Evolutionary conservation across 192 early-diverging fungal genomes (phyloP).

Genomic region (Coemansia aciculifera): DNA sequence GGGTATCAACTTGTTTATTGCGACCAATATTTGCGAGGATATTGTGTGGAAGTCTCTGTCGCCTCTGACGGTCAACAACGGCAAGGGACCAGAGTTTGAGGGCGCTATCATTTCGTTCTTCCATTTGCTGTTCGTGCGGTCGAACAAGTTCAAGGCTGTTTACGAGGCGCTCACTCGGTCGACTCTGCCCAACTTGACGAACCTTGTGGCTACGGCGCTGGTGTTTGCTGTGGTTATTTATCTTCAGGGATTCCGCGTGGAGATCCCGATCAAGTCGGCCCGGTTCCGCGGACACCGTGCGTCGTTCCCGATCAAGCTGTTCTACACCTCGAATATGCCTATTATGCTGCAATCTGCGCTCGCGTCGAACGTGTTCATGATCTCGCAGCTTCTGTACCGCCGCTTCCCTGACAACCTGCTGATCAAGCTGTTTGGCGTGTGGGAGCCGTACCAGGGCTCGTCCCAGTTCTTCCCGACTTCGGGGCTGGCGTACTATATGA

Average conservation of each 20-base stretch:
- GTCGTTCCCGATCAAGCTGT: conserved; percentile 98
- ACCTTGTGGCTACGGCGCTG: conserved; percentile 85
- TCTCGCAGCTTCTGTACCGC: conserved; percentile 98
- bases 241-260: conserved; percentile 99
- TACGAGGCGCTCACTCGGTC: conserved; percentile 96
- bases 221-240: conserved; percentile 91
- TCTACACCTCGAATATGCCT: conserved; percentile 99
- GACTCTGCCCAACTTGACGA: conserved; percentile 84
- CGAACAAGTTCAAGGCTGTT: conserved; percentile 94
- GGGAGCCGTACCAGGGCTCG: conserved; percentile 95
- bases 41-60: conserved; percentile 99
- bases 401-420: conserved; percentile 96
- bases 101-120: conserved; percentile 95
- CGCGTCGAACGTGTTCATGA: conserved; percentile 95
- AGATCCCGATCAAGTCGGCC: conserved; percentile 98
- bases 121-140: conserved; percentile 91
- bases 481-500: conserved; percentile 97
- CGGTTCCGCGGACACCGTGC: conserved; percentile 96
- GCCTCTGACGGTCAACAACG: conserved; percentile 97
- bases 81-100: conserved; percentile 98
- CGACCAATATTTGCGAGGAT: conserved; percentile 99
- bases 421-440: conserved; percentile 91
- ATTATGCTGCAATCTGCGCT: conserved; percentile 99
- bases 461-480: conserved; percentile 90
- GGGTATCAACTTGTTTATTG: conserved; percentile 99